Percentiles rank a stretch among this genome's conserved stretches.
phyloP scores from a whole-genome alignment of 2,329 filamentous ascomycete species.

The Fusarium newnesense region DNA sequence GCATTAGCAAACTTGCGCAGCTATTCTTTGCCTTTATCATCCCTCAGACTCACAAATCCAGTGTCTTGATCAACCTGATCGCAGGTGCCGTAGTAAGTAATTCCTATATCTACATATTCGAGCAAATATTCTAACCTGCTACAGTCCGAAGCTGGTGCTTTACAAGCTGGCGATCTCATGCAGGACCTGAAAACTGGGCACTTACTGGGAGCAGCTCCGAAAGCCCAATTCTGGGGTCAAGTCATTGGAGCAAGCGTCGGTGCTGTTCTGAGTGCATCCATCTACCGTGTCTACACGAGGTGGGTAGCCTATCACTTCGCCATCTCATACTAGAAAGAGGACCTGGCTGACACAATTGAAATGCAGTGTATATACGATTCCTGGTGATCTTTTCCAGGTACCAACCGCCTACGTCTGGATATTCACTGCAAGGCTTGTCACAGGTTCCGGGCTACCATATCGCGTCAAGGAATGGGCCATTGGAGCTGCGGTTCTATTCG shows the following conservation, averaged over 20 bases:
- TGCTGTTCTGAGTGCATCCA: conserved; percentile 83
- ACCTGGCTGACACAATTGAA: conserved; percentile 8
- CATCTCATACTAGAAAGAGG: not conserved
- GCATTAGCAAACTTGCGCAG: conserved; percentile 96
- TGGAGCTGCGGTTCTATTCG: conserved; percentile 79
- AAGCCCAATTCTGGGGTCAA: conserved; percentile 96
- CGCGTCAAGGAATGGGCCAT: conserved; percentile 86
- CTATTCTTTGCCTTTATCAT: conserved; percentile 93
- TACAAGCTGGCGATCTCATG: conserved; percentile 96
- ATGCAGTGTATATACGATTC: conserved; percentile 82
- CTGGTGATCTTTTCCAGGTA: conserved; percentile 89
- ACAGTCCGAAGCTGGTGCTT: conserved; percentile 68
- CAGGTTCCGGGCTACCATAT: conserved; percentile 84
- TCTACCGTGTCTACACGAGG: conserved; percentile 88
- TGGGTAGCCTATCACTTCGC: conserved; percentile 43
- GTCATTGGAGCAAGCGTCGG: conserved; percentile 89
- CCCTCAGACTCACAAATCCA: conserved; percentile 80
- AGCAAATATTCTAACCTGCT: not conserved
- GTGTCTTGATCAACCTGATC: conserved; percentile 94
- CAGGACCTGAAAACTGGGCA: conserved; percentile 98
- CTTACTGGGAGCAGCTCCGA: conserved; percentile 88
- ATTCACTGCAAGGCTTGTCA: conserved; percentile 93
- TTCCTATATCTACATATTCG: not conserved
- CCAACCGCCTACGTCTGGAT: conserved; percentile 98
- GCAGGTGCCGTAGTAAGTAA: conserved; percentile 79